Evolutionary conservation across 164 flowering plant genomes (phyloP).

Genomic region (Stephania cephalantha): DNA sequence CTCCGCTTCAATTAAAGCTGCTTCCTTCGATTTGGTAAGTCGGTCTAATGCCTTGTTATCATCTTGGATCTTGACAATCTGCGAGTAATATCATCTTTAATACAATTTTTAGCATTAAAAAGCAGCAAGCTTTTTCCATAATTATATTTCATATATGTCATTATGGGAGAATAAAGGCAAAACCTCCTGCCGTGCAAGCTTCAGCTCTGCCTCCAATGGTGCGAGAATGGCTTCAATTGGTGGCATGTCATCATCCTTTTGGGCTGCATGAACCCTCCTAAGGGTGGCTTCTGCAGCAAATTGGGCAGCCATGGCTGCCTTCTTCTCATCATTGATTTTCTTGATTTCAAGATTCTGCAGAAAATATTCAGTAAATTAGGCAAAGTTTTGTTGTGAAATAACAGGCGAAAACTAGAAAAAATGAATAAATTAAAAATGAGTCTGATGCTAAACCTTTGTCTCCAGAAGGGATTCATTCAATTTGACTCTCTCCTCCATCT

Average conservation of each 20-base stretch:
- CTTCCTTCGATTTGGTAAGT: constrained; percentile 98
- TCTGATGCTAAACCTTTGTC: constrained; percentile 51
- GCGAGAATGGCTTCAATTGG: constrained; percentile 99
- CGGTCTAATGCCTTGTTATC: constrained; percentile 98
- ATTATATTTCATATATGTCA: background rate
- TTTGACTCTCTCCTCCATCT: constrained; percentile 82
- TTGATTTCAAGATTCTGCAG: constrained; percentile 95
- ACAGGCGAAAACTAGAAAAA: constrained; percentile 1
- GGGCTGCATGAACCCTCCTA: constrained; percentile 98
- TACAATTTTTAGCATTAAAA: background rate
- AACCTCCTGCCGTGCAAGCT: constrained; percentile 91
- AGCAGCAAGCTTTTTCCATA: background rate
- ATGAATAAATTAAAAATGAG: constrained; percentile 6
- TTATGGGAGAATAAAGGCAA: background rate
- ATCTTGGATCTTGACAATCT: constrained; percentile 95
- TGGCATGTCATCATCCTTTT: constrained; percentile 99
- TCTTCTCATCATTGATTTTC: constrained; percentile 97
- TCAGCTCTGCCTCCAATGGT: constrained; percentile 96
- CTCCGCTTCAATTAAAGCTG: constrained; percentile 94
- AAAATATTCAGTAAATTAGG: constrained; percentile 16
- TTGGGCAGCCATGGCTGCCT: constrained; percentile 97
- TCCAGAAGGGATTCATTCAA: constrained; percentile 77
- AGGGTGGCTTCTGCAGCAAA: constrained; percentile 99
- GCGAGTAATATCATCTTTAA: constrained; percentile 15
- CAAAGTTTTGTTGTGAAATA: background rate